These are phyloP conservation scores for Pseudonectria foliicola DNA, from an alignment of 2,329 filamentous ascomycete genomes.

Conservation along the genomic window DNA sequence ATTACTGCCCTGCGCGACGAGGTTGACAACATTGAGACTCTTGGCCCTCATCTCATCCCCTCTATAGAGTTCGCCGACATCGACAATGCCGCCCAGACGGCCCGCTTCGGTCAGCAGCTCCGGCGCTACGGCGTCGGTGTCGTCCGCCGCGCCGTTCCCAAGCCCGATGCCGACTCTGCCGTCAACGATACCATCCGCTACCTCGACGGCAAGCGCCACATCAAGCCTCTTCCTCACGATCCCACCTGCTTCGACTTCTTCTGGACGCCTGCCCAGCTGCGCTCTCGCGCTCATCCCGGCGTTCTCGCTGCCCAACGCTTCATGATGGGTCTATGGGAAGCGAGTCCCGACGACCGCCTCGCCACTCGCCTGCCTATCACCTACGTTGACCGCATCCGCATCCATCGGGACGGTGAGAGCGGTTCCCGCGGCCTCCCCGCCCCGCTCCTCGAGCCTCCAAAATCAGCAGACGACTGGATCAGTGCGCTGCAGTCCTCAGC, in stretches of 20 bases:
- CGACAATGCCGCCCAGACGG: slow-evolving; percentile 38
- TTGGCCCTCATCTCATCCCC: slow-evolving; percentile 47
- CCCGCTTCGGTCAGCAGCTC: slow-evolving; percentile 49
- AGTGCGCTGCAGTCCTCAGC: slow-evolving; percentile 36
- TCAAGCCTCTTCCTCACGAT: slow-evolving; percentile 32
- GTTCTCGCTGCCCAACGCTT: slow-evolving; percentile 58
- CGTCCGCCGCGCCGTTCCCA: slow-evolving; percentile 56
- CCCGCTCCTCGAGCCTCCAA: slow-evolving; percentile 18
- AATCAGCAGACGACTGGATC: slow-evolving; percentile 33
- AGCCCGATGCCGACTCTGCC: slow-evolving; percentile 46
- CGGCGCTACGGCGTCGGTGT: slow-evolving; percentile 59
- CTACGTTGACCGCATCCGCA: slow-evolving; percentile 63
- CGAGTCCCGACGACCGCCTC: slow-evolving; percentile 46
- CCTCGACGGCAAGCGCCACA: slow-evolving; percentile 23
- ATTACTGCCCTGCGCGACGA: slow-evolving; percentile 44
- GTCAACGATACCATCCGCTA: slow-evolving; percentile 56
- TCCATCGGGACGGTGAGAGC: slow-evolving; percentile 43
- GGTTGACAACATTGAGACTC: slow-evolving; percentile 43
- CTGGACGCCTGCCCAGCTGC: slow-evolving; percentile 64
- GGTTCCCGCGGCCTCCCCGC: slow-evolving; percentile 14
- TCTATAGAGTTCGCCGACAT: slow-evolving; percentile 48
- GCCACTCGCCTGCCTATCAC: slow-evolving; percentile 55
- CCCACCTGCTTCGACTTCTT: slow-evolving; percentile 68
- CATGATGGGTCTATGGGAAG: slow-evolving; percentile 60
- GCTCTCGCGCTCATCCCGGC: slow-evolving; percentile 58